phyloP scores from a whole-genome alignment of 192 early-diverging fungal genomes.

The Coemansia sp. region DNA sequence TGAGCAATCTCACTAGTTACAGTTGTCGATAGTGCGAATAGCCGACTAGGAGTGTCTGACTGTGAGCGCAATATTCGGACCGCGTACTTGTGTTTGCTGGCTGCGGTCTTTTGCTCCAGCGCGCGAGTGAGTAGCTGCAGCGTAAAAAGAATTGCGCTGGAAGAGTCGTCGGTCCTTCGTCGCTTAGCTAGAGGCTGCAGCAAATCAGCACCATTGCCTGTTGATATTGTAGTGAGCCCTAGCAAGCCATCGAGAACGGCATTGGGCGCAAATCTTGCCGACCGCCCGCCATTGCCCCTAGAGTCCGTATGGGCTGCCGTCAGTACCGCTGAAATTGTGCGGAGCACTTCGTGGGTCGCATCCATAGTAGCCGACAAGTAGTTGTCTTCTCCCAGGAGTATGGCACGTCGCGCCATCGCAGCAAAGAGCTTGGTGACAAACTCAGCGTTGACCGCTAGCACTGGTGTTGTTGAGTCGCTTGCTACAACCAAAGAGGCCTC shows the following conservation, averaged over 20 bases:
- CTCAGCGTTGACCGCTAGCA: background rate
- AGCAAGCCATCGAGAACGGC: slow-evolving; percentile 23
- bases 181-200: background rate
- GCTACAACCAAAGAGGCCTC: background rate
- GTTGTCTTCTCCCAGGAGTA: background rate
- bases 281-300: background rate
- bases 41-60: background rate
- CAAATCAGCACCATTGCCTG: background rate
- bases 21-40: background rate
- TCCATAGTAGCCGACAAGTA: background rate
- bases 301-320: background rate
- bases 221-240: background rate
- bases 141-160: background rate
- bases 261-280: slow-evolving; percentile 10
- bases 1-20: background rate
- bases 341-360: background rate
- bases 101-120: background rate
- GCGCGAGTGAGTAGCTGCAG: slow-evolving; percentile 11
- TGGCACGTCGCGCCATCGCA: background rate
- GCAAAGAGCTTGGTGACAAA: slow-evolving; percentile 26
- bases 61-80: slow-evolving; percentile 24
- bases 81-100: slow-evolving; percentile 1
- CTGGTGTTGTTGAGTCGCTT: background rate
- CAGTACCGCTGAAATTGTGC: background rate
- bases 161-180: background rate